Evolutionary conservation across 257 asterid species (phyloP), one percentile per base, ranked within the genome.

Genomic region (Cynanchum wilfordii): DNA sequence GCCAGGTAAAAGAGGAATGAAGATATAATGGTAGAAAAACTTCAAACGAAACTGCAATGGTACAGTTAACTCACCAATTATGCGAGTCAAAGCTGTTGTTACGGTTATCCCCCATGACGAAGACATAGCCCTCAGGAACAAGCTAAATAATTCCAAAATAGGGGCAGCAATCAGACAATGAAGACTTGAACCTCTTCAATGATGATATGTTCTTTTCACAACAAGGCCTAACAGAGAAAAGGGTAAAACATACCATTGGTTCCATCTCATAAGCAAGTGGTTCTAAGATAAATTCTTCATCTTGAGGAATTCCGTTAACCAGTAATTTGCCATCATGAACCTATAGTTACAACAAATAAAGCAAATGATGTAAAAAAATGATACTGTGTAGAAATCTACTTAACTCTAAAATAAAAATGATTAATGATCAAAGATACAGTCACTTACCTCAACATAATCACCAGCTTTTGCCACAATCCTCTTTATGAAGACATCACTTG

Each of bases 51-150:
- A 66, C 67, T 51, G 55, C 40, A 51, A 69, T 15, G 51, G 15
- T 52, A 60, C 63, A 63, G 63, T 55, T 24, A 22, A 57, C 69
- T 77, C 81, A 93, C 98, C 99, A 94, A 80, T 87, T 78, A 81
- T 87, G 99, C 36, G 99, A 94, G 84, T 94, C 99, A 19, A 74
- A 88, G 86, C 99, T 94, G 77, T 90, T 88, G 75, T 94, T 94
- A 54, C 99, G 96, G 70, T 94, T 94, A 90, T 94, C 98, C 66
- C 99, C 99, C 88, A 94, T 76, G 73, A 94, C 99, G 66, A 89
- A 94, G 72, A 94, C 99, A 64, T 75, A 87, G 76, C 95, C 98
- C 60, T 90, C 96, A 2, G 99, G 99, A 52, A 94, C 93, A 76
- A 88, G 81, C 98, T 93, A 81, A 54, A 76, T 33, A 75, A 66